Conservation (phyloP, 2,329 filamentous ascomycete genomes). For the Cryoendolithus antarcticus region DNA sequence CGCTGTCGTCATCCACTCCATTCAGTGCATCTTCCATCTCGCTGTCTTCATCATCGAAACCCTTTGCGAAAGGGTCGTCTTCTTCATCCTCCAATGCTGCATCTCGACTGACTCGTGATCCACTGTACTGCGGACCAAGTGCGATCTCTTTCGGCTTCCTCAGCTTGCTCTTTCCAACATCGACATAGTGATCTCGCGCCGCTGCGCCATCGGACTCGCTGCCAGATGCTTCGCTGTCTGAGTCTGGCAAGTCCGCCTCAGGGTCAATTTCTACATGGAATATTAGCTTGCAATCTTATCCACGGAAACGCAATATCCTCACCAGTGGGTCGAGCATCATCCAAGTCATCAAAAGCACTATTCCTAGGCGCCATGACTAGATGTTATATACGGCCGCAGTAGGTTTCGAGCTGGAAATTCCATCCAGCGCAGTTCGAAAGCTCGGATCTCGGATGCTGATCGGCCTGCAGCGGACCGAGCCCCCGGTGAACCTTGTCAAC, state of each 20-base stretch:
- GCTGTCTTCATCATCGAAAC: conserved; percentile 27
- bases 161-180: conserved; percentile 73
- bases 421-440: no score
- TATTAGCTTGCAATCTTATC: conserved; percentile 1
- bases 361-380: no score
- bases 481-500: no score
- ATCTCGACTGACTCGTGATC: conserved; percentile 60
- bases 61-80: conserved; percentile 36
- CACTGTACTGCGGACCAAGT: conserved; percentile 70
- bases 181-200: conserved; percentile 78
- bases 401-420: no score
- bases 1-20: conserved; percentile 27
- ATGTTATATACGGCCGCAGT: no score
- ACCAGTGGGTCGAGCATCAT: conserved; percentile 19
- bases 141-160: conserved; percentile 57
- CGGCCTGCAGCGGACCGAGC: no score
- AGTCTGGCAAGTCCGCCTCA: conserved; percentile 42
- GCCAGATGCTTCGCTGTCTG: conserved; percentile 42
- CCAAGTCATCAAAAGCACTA: conserved; percentile 17
- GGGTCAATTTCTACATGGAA: conserved; percentile 59
- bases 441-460: no score
- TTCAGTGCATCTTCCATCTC: conserved; percentile 9
- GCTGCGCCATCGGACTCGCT: conserved; percentile 27
- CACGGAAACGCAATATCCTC: not conserved
- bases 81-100: conserved; percentile 48